phyloP scores from a whole-genome alignment of 805 yeast genomes.

The Saccharomycopsis sp. region DNA sequence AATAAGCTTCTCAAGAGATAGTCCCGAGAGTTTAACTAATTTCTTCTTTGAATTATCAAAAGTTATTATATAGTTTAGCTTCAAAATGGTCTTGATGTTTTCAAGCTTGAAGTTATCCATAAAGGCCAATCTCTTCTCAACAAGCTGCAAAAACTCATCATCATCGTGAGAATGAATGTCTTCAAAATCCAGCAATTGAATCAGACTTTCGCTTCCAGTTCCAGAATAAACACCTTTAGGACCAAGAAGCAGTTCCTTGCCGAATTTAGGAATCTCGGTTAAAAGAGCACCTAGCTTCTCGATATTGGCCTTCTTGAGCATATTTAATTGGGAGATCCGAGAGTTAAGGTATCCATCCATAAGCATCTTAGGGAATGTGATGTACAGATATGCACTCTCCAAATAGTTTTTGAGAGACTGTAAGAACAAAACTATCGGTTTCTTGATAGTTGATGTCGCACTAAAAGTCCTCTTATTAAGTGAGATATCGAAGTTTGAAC shows the following conservation, averaged over 20 bases:
- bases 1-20: background rate
- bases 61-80: background rate
- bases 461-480: conserved; percentile 5
- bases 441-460: conserved; percentile 24
- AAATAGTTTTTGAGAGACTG: conserved; percentile 10
- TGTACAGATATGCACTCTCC: conserved; percentile 22
- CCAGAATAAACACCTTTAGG: background rate
- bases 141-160: background rate
- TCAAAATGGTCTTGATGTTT: background rate
- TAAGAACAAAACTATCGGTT: conserved; percentile 24
- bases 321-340: conserved; percentile 23
- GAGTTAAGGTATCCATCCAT: conserved; percentile 27
- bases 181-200: background rate
- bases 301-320: conserved; percentile 29
- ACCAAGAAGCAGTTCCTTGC: conserved; percentile 4
- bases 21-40: background rate
- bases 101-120: background rate
- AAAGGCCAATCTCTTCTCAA: background rate
- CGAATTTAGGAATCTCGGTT: conserved; percentile 28
- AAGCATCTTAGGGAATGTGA: conserved; percentile 34
- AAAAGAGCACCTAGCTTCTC: conserved; percentile 33
- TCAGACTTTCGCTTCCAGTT: background rate
- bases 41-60: background rate
- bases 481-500: conserved; percentile 7
- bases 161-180: background rate